These are phyloP conservation scores for Protomyces gravidus DNA, from an alignment of 1,139 yeast species.

Conservation along the genomic window DNA sequence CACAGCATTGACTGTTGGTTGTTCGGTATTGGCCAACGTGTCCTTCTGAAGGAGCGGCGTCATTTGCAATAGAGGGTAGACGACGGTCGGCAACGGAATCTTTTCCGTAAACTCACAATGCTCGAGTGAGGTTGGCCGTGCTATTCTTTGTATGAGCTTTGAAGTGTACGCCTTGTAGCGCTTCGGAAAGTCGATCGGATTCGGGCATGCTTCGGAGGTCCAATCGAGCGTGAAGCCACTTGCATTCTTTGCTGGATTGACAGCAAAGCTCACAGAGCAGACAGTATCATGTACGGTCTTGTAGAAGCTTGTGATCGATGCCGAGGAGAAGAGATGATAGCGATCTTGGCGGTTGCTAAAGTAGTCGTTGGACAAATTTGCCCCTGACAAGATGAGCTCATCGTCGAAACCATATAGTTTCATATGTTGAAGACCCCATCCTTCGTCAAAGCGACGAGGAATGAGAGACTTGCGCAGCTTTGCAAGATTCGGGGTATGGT, in stretches of 20 bases:
- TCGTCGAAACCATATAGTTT: constrained; percentile 91
- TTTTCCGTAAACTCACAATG: constrained; percentile 25
- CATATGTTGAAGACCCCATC: constrained; percentile 94
- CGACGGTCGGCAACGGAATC: constrained; percentile 42
- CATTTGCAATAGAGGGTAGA: constrained; percentile 88
- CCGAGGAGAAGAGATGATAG: constrained; percentile 65
- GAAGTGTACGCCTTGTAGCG: constrained; percentile 61
- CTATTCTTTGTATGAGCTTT: constrained; percentile 52
- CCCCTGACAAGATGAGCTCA: constrained; percentile 77
- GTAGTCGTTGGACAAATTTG: constrained; percentile 83
- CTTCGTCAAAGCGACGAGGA: constrained; percentile 85
- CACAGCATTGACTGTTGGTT: constrained; percentile 47
- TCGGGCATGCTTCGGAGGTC: constrained; percentile 65
- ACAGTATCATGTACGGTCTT: constrained; percentile 63
- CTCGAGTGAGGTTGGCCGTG: constrained; percentile 19
- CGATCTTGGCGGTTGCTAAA: constrained; percentile 96
- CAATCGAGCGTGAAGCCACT: constrained; percentile 43
- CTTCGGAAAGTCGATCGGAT: constrained; percentile 60
- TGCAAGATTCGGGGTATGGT: constrained; percentile 79
- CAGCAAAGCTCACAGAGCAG: constrained; percentile 63
- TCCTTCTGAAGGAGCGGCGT: constrained; percentile 62
- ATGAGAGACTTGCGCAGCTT: constrained; percentile 62
- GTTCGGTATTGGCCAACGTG: constrained; percentile 66
- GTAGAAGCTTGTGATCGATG: constrained; percentile 64
- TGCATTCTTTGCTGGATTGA: constrained; percentile 40